Evolutionary conservation across 768 basidiomycete genomes (phyloP), one percentile per base, ranked within the genome.

Genomic region (Xanthoconium purpureum): DNA sequence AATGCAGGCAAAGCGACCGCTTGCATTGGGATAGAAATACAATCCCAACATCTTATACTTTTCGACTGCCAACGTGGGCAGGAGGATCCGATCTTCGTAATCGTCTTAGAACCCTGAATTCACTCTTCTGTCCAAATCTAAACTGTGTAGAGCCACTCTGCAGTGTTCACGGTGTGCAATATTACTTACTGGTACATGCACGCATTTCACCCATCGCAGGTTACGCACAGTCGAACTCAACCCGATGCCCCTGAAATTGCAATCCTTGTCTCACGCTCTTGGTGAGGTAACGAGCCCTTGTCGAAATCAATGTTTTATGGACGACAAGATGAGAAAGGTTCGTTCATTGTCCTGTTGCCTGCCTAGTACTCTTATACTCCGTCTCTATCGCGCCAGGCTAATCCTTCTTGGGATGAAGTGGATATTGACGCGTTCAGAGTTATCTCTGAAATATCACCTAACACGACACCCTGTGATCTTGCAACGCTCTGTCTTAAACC

Each of bases 401-500:
- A 43, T 14, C 69, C 72, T 33, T 83, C 71, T 28, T 84, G 84
- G 80, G 66, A 59, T 9, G 57, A 62, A 18, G 47, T 63, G 0
- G 80, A 83, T 7, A 52, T 73, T 5, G 74, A 79, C 36, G 58
- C 70, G 0, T 63, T 87, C 3, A 66, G 60, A 20, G 68, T 66
- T 3, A 63, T 82, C 6, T 68, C 82, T 11, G 69, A 76, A 15
- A 65, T 80, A 24, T 70, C 74, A 0, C 79, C 80, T 8, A 77
- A 84, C 45, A 64, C 72, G 5, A 66, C 72, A 0, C 75, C 84
- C 0, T 88, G 87, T 58, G 77, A 83, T 45, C 68, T 88, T 13
- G 80, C 84, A 17, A 64, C 73, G 1, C 69, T 88, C 15, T 81
- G 81, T 65, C 73, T 74, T 11, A 84, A 81, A 57, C 80, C 84